Base-by-base conservation (phyloP, 78 protist species). In the Dictyostelium firmibasis region DNA sequence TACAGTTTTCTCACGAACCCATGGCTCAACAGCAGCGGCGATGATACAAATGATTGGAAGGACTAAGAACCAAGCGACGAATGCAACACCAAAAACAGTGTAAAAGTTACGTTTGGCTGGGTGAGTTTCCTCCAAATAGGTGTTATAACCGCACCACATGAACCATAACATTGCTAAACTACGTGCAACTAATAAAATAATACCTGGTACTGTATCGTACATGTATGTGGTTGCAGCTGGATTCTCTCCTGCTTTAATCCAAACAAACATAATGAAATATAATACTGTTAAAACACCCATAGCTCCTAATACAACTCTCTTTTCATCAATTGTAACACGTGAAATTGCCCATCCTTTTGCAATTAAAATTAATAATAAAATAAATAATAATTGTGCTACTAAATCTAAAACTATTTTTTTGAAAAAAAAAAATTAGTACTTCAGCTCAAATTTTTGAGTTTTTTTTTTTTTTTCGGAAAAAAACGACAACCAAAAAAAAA, bases 181-280 rank as follows among this genome's bases (percentile, higher is more conserved):
- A 53, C 96, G 72, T 20, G 77, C 84, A 35, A 94, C 78, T 64
- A 94, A 64, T 23, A 94, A 41, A 27, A 86, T 20, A 41, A 94
- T 94, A 81, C 96, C 96, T 82, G 96, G 96, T 11, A 35, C 93
- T 8, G 96, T 94, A 31, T 94, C 96, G 60, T 94, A 94, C 87
- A 94, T 81, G 87, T 94, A 94, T 27, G 83, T 75, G 23, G 96
- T 81, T 33, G 93, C 82, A 1, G 93, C 93, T 13, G 50, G 76
- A 70, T 86, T 88, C 33, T 77, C 43, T 33, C 89, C 88, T 20
- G 89, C 92, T 79, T 85, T 83, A 53, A 38, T 74, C 89, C 91
- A 94, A 41, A 94, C 69, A 67, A 94, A 94, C 94, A 84, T 78
- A 33, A 85, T 67, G 27, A 94, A 81, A 77, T 94, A 94, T 92